A percentile compares a stretch with the other conserved stretches of the same genome.
Conservation (phyloP, 129 eudicot species). For the Pittosporum tobira region DNA sequence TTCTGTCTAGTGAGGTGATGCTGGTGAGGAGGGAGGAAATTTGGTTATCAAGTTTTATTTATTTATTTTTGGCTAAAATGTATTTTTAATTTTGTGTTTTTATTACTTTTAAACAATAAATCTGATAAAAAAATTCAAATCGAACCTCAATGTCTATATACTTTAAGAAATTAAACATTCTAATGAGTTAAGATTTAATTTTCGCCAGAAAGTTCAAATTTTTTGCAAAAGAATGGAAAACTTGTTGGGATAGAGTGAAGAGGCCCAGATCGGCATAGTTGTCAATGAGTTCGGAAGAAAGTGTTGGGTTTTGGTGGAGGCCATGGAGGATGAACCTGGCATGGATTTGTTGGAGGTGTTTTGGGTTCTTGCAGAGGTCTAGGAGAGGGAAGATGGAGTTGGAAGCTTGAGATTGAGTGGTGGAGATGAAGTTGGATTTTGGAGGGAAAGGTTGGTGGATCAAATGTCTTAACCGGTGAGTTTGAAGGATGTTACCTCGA, state of each 20-base stretch:
- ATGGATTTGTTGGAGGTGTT: constrained; percentile 25
- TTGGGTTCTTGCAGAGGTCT: constrained; percentile 22
- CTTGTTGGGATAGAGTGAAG: constrained; percentile 12
- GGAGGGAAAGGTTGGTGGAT: constrained; percentile 18
- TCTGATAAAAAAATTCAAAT: too few species aligned
- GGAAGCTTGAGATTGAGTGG: constrained; percentile 3
- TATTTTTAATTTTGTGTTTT: too few species aligned
- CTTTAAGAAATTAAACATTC: too few species aligned
- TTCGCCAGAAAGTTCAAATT: too few species aligned
- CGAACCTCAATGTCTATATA: too few species aligned
- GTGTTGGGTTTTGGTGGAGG: constrained; percentile 21
- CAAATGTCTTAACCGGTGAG: constrained; percentile 14
- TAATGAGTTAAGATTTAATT: too few species aligned
- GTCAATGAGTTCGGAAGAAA: constrained; percentile 21
- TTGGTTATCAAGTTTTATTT: too few species aligned
- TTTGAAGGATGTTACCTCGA: constrained; percentile 5
- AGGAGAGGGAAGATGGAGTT: constrained; percentile 9
- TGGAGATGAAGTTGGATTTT: constrained; percentile 8
- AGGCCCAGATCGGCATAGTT: constrained; percentile 17
- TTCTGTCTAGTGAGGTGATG: too few species aligned
- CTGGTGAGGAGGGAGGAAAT: too few species aligned
- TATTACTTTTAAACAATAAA: too few species aligned
- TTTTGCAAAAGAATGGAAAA: constrained; percentile 12
- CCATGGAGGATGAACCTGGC: constrained; percentile 26
- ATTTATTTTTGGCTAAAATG: too few species aligned